A percentile compares a stretch with the other conserved stretches of the same genome.
These are phyloP conservation scores for Tephrocybe rancida DNA, from an alignment of 768 basidiomycete species.

Conservation along the genomic window DNA sequence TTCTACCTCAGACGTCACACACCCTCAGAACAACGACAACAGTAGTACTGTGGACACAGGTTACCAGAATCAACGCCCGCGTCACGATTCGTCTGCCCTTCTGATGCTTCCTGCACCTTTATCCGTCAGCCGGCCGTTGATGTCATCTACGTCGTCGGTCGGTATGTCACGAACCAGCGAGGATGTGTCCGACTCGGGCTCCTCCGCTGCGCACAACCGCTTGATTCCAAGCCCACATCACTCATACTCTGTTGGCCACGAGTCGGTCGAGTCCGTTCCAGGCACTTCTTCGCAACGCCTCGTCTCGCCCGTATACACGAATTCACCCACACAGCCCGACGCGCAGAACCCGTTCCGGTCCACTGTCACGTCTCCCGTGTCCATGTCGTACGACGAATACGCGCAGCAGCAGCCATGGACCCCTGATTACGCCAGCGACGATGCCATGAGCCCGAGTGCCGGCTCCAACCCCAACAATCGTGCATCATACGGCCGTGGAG, in stretches of 20 bases:
- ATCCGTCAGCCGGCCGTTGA: slow-evolving; percentile 55
- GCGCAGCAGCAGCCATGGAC: slow-evolving; percentile 23
- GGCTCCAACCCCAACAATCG: slow-evolving; percentile 35
- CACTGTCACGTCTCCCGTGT: slow-evolving; percentile 40
- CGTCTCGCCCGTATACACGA: slow-evolving; percentile 28
- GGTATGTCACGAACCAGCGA: slow-evolving; percentile 50
- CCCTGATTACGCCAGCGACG: slow-evolving; percentile 32
- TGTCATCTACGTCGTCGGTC: slow-evolving; percentile 52
- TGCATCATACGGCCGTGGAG: slow-evolving; percentile 54
- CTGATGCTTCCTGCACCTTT: slow-evolving; percentile 79
- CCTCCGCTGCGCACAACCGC: slow-evolving; percentile 43
- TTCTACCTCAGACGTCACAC: slow-evolving; percentile 77
- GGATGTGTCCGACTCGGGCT: slow-evolving; percentile 45
- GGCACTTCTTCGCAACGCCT: slow-evolving; percentile 27
- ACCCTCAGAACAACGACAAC: slow-evolving; percentile 53
- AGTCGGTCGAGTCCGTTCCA: slow-evolving; percentile 37
- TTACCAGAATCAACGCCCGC: slow-evolving; percentile 47
- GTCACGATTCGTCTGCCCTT: slow-evolving; percentile 71
- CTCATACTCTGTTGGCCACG: slow-evolving; percentile 32
- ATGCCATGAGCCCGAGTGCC: slow-evolving; percentile 29
- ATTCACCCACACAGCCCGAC: slow-evolving; percentile 24
- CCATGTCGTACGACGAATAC: slow-evolving; percentile 21
- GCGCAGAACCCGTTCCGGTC: slow-evolving; percentile 55
- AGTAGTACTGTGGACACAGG: slow-evolving; percentile 64
- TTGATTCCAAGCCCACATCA: slow-evolving; percentile 43